Conservation (phyloP, 202 grass and related monocot species). For the Panicum hallii region DNA sequence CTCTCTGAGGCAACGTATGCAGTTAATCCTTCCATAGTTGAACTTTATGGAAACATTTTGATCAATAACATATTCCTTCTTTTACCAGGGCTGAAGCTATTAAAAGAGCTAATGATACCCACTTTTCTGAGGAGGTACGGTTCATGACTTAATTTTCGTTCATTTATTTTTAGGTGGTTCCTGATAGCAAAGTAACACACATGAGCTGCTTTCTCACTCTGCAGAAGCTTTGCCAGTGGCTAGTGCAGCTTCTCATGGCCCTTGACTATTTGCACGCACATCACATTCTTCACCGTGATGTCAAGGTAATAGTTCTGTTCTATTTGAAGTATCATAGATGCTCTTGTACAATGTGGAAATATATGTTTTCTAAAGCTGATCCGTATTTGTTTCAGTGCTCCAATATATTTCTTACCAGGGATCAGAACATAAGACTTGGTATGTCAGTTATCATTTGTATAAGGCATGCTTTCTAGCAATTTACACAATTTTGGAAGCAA, state of each 20-base stretch:
- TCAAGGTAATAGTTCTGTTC: slow-evolving; percentile 64
- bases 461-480: slow-evolving; percentile 27
- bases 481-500: slow-evolving; percentile 30
- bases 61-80: not conserved
- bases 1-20: slow-evolving; percentile 37
- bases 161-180: not conserved
- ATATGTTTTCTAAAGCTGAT: slow-evolving; percentile 45
- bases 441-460: slow-evolving; percentile 35
- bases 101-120: slow-evolving; percentile 61
- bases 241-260: slow-evolving; percentile 90
- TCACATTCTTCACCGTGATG: slow-evolving; percentile 98
- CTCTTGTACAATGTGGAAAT: slow-evolving; percentile 6
- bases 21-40: not conserved
- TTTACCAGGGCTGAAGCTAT: slow-evolving; percentile 79
- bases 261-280: slow-evolving; percentile 93
- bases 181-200: slow-evolving; percentile 22
- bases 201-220: slow-evolving; percentile 20
- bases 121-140: slow-evolving; percentile 80
- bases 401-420: slow-evolving; percentile 84
- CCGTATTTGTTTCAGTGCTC: slow-evolving; percentile 71
- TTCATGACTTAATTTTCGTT: not conserved
- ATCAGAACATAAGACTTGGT: slow-evolving; percentile 84
- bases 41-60: slow-evolving; percentile 1
- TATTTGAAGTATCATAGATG: not conserved
- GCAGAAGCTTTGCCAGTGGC: slow-evolving; percentile 90